Evolutionary conservation across 805 yeast species (phyloP), one percentile per base, ranked within the genome.

Genomic region (Saccharomyces eubayanus): DNA sequence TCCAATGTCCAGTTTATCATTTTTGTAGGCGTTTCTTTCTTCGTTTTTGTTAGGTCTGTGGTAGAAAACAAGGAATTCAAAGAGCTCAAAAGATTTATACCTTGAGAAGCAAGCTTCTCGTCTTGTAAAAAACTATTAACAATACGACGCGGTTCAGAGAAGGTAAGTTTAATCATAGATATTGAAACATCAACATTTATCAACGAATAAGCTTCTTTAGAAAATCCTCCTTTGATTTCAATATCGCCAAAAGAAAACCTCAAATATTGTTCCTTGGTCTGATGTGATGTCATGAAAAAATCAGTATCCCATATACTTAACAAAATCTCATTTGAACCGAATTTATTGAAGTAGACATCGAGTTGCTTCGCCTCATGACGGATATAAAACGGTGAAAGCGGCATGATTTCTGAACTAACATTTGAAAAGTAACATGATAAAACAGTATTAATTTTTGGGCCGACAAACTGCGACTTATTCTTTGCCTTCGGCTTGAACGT

Each of bases 131-230:
- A 58, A 51, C 66, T 61, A 8, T 56, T 52, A 10, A 64, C 16
- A 20, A 66, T 51, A 43, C 64, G 57, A 28, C 63, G 63, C 3
- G 70, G 69, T 28, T 67, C 72, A 8, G 64, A 61, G 31, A 64
- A 52, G 1, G 68, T 66, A 47, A 65, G 31, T 45, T 66, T 66
- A 8, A 60, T 54, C 20, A 65, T 51, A 4, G 67, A 62, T 6
- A 63, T 57, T 6, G 62, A 56, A 8, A 60, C 16, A 5, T 52
- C 48, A 3, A 49, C 20, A 36, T 56, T 55, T 12, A 55, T 50
- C 6, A 47, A 24, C 14, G 53, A 45, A 11, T 55, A 56, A n/a
- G 27, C 48, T 6, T 56, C 54, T 3, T 51, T 47, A 9, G 47
- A 41, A 2, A 47, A 11, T n/a, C 43, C 46, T n/a, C 52, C 51